phyloP scores from a whole-genome alignment of 148 eudicot species.

The Talinum fruticosum region DNA sequence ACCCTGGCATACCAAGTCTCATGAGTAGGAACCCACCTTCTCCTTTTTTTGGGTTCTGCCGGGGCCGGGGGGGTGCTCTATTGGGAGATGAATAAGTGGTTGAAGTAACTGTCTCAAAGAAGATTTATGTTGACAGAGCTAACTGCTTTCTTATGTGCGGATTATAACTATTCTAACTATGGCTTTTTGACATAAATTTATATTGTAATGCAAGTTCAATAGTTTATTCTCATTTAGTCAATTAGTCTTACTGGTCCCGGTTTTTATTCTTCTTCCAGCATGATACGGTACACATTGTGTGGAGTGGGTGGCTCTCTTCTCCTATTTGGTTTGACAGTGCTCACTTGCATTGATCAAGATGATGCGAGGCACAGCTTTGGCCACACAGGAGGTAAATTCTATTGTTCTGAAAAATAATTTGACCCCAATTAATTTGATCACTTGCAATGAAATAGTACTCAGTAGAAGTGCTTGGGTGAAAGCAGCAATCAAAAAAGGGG shows the following conservation, averaged over 20 bases:
- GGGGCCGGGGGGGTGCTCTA: background rate
- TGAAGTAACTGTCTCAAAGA: background rate
- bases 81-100: background rate
- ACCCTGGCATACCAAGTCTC: background rate
- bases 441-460: background rate
- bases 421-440: background rate
- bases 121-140: background rate
- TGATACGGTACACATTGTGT: conserved; percentile 41
- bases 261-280: conserved; percentile 16
- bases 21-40: background rate
- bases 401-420: background rate
- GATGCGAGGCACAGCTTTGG: conserved; percentile 55
- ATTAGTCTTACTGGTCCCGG: background rate
- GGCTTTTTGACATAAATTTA: background rate
- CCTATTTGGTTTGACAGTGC: conserved; percentile 47
- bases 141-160: background rate
- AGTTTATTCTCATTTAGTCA: background rate
- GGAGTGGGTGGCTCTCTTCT: conserved; percentile 46
- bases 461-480: background rate
- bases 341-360: conserved; percentile 57
- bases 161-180: background rate
- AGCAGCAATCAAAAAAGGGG: too few species aligned
- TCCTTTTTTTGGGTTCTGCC: background rate
- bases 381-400: conserved; percentile 52
- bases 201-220: background rate